Base-by-base conservation (phyloP, 371 early-diverging fungal genomes). In the Dentiscutata heterogama region DNA sequence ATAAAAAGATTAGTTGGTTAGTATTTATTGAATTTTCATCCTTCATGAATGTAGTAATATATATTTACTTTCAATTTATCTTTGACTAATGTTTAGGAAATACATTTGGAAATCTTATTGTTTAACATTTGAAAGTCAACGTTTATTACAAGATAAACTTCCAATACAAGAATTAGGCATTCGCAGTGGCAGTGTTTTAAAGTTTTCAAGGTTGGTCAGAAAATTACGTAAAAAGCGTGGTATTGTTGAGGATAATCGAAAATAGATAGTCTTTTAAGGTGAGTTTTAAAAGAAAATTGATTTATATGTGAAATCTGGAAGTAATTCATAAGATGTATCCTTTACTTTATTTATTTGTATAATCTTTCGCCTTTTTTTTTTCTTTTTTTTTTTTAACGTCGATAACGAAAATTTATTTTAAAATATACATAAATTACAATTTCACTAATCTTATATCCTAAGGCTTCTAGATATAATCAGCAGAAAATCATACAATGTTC, bases 51-150 rank as follows among this genome's bases (percentile, higher is more conserved):
- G 18, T 50, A 46, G 50, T 74, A 58, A 54, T 53, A 27, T 29
- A 54, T 29, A 56, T 22, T 42, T 25, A 27, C 3, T 18, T n/a
- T 35, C 39, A n/a, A 71, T 25, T 50, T 25, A 22, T 58, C n/a
- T 39, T n/a, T 29, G 35, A 2, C 35, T 35, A 5, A 35, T 35
- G 5, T 25, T 35, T 31, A 80, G 80, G 80, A 80, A 68, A 80
- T 80, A 80, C 50, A 68, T 80, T 53, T 80, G 80, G 80, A 80
- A 80, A 14, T 29, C 80, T 56, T 80, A 80, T 35, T 80, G 80
- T 35, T 70, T 80, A 31, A 80, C 54, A 53, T 80, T 80, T 80
- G 70, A 80, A 80, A 51, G 22, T 35, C 50, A 70, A 56, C 51
- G 31, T 14, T 54, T 80, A 18, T 67, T 80, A 46, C 31, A 80